Percentiles rank a stretch among this genome's conserved stretches.
phyloP scores from a whole-genome alignment of 164 flowering plant genomes.

The Vitis rotundifolia region DNA sequence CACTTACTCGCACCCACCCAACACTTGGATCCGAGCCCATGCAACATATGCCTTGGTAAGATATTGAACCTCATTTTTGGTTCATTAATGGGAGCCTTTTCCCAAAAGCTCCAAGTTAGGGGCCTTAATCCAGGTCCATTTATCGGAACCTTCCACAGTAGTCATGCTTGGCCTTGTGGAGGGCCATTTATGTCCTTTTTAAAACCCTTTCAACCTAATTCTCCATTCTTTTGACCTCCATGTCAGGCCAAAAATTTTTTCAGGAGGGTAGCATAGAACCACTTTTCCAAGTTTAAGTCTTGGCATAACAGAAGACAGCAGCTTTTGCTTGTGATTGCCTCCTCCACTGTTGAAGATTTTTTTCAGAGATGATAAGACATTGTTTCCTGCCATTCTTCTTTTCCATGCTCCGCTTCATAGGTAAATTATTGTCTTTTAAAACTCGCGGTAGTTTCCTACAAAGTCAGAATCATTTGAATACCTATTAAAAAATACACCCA shows the following conservation, averaged over 20 bases:
- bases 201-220: no score
- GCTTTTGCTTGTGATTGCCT: background rate
- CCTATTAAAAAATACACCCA: no score
- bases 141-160: no score
- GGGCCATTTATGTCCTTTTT: background rate
- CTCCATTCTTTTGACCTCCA: background rate
- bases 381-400: background rate
- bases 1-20: no score
- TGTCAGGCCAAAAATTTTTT: slow-evolving; percentile 46
- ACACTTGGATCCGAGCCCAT: no score
- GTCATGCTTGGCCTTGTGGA: background rate
- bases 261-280: slow-evolving; percentile 20
- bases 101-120: no score
- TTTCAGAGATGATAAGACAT: background rate
- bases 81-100: no score
- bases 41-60: no score
- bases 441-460: no score
- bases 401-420: background rate
- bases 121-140: no score
- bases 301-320: background rate
- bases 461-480: no score
- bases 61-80: no score
- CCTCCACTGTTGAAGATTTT: slow-evolving; percentile 1
- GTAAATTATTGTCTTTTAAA: background rate
- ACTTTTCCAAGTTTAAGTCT: background rate